phyloP scores from a whole-genome alignment of 2,329 filamentous ascomycete species.

The Fusarium anthophilum region DNA sequence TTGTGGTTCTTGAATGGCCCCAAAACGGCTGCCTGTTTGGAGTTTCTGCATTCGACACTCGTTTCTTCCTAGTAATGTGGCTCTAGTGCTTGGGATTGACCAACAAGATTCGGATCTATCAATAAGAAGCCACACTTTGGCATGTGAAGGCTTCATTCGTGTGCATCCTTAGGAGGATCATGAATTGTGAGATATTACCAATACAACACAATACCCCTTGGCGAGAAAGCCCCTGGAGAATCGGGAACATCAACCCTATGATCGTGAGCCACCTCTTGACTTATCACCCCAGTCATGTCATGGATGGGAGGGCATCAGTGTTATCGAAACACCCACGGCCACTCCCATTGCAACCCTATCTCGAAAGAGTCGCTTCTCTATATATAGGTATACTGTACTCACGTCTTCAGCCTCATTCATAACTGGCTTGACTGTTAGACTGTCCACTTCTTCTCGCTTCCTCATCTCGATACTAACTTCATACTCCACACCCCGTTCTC shows the following conservation, averaged over 20 bases:
- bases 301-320: neutral
- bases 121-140: conserved; percentile 14
- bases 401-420: conserved; percentile 34
- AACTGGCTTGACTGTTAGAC: conserved; percentile 1
- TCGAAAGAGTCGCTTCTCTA: neutral
- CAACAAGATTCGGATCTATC: neutral
- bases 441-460: conserved; percentile 5
- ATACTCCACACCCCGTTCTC: conserved; percentile 21
- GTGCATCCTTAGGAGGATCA: neutral
- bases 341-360: conserved; percentile 15
- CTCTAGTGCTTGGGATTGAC: conserved; percentile 1
- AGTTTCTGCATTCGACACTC: conserved; percentile 31
- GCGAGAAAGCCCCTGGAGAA: neutral
- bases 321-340: conserved; percentile 16
- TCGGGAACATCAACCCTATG: neutral
- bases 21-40: conserved; percentile 21
- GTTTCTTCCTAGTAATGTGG: conserved; percentile 32
- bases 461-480: neutral
- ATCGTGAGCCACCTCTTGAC: neutral
- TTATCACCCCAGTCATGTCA: neutral
- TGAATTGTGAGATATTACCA: conserved; percentile 5
- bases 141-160: conserved; percentile 34
- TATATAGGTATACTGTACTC: neutral
- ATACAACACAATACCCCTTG: neutral
- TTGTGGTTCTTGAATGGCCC: conserved; percentile 13